Conservation (phyloP, 257 asterid genomes). For the Solanum microdontum region DNA sequence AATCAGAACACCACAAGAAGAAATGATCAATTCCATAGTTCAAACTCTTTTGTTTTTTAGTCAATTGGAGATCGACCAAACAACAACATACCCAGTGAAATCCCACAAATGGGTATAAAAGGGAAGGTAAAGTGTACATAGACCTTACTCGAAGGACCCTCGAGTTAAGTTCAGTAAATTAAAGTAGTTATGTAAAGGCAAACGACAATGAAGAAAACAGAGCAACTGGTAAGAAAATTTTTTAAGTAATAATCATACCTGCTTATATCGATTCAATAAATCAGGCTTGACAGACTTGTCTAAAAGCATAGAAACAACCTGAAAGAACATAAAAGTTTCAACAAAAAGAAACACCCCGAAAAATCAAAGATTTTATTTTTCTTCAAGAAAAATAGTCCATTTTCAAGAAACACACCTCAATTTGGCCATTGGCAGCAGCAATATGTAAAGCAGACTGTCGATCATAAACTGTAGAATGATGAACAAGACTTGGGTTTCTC, state of each 20-base stretch:
- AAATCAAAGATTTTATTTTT: neutral
- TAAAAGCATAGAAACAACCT: slow-evolving; percentile 72
- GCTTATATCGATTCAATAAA: slow-evolving; percentile 72
- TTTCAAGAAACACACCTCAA: slow-evolving; percentile 55
- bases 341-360: neutral
- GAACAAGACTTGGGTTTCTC: slow-evolving; percentile 38
- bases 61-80: neutral
- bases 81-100: neutral
- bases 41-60: neutral
- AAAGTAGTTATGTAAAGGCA: neutral
- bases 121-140: neutral
- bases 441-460: slow-evolving; percentile 76
- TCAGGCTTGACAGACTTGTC: slow-evolving; percentile 70
- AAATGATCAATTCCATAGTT: neutral
- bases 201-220: neutral
- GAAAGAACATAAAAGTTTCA: slow-evolving; percentile 3
- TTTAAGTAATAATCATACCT: slow-evolving; percentile 31
- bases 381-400: neutral
- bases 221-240: neutral
- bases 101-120: neutral
- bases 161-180: neutral
- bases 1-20: neutral
- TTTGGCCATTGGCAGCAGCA: slow-evolving; percentile 97
- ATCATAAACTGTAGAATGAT: slow-evolving; percentile 47
- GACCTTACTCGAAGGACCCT: neutral